These are phyloP conservation scores for Cadophora malorum DNA, from an alignment of 2,329 filamentous ascomycete species.

Conservation along the genomic window DNA sequence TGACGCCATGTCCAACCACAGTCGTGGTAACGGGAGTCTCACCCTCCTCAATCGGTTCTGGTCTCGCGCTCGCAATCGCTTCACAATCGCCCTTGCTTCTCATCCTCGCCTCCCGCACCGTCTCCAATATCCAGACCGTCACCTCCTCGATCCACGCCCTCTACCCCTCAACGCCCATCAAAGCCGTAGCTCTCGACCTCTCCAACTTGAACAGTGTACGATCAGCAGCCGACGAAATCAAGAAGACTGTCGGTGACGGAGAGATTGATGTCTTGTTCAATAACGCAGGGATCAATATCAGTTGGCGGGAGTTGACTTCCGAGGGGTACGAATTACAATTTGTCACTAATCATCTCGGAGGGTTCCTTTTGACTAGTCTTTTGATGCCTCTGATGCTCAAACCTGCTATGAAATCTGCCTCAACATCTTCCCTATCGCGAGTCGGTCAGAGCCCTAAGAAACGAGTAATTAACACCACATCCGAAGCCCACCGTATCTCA, in stretches of 20 bases:
- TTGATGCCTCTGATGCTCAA: conserved; percentile 29
- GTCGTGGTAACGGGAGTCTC: conserved; percentile 39
- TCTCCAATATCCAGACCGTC: conserved; percentile 23
- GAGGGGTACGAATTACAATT: conserved; percentile 47
- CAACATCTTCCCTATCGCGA: not conserved
- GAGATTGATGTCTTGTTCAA: conserved; percentile 43
- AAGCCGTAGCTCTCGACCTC: conserved; percentile 43
- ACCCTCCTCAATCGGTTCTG: conserved; percentile 32
- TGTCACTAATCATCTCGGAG: conserved; percentile 19
- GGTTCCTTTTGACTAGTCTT: conserved; percentile 33
- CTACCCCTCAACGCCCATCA: conserved; percentile 19
- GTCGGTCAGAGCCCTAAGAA: not conserved
- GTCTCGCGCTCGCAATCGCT: conserved; percentile 32
- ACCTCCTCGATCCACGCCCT: conserved; percentile 16
- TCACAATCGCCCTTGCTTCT: conserved; percentile 35
- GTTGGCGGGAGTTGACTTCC: conserved; percentile 39
- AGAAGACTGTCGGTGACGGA: conserved; percentile 46
- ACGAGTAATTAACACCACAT: conserved; percentile 30
- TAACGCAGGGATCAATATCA: conserved; percentile 51
- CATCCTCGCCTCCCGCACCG: conserved; percentile 30
- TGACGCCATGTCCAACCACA: not conserved
- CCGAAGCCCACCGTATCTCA: conserved; percentile 33
- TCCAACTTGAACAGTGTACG: conserved; percentile 50
- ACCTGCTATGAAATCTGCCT: not conserved
- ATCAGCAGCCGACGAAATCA: conserved; percentile 48